These are phyloP conservation scores for Mucor sp. DNA, from an alignment of 371 early-diverging fungal genomes.

Conservation along the genomic window DNA sequence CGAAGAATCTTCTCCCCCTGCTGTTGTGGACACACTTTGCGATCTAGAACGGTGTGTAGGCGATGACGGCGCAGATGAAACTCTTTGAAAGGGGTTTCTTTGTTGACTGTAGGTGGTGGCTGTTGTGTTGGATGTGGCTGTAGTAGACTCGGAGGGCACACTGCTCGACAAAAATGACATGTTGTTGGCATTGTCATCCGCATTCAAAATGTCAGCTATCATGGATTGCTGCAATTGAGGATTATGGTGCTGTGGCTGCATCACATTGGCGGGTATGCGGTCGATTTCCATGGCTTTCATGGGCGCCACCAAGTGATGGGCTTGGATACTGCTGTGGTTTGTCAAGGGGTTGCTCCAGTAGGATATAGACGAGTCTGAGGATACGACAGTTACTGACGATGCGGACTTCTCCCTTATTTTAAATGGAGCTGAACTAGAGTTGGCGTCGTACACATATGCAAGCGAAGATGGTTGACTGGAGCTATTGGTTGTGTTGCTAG, in stretches of 20 bases:
- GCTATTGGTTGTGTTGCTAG: conserved; percentile 22
- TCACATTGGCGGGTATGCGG: conserved; percentile 19
- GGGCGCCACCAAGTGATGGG: conserved; percentile 3
- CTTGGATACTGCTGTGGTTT: conserved; percentile 4
- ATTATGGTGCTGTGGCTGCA: conserved; percentile 4
- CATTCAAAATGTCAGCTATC: conserved; percentile 17
- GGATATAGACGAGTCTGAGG: conserved; percentile 35
- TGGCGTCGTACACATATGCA: conserved; percentile 38
- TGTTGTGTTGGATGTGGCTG: not conserved
- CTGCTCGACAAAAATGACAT: conserved; percentile 31
- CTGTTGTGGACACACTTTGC: conserved; percentile 23
- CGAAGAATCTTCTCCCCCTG: conserved; percentile 16
- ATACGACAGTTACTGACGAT: conserved; percentile 36
- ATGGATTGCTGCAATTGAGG: conserved; percentile 4
- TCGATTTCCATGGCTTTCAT: not conserved
- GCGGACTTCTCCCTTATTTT: conserved; percentile 43
- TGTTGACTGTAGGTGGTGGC: not conserved
- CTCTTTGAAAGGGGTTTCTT: not conserved
- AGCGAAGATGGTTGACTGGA: conserved; percentile 37
- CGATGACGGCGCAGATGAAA: conserved; percentile 34
- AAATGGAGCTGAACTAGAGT: conserved; percentile 38
- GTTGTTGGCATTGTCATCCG: not conserved
- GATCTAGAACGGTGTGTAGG: conserved; percentile 32
- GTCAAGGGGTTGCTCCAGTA: conserved; percentile 32
- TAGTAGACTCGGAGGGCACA: conserved; percentile 31